Evolutionary conservation across 331 rosid genomes (phyloP).

Genomic region (Spiraea crenata): DNA sequence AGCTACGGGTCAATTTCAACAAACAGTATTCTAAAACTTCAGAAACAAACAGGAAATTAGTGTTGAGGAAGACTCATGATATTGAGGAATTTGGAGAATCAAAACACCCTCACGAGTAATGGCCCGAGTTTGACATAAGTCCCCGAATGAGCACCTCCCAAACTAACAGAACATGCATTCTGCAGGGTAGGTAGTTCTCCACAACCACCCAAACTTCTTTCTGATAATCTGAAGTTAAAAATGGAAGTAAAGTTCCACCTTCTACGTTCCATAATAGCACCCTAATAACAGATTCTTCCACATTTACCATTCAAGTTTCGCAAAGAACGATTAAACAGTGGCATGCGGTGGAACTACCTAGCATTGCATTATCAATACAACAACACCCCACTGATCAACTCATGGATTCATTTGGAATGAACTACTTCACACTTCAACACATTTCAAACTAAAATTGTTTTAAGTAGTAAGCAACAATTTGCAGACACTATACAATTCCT

Average conservation of each 20-base stretch:
- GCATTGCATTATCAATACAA: background rate
- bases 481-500: background rate
- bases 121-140: background rate
- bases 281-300: background rate
- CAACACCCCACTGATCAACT: background rate
- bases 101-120: background rate
- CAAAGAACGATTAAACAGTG: background rate
- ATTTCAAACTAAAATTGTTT: too few relatives aligned
- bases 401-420: background rate
- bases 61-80: background rate
- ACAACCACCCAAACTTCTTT: background rate
- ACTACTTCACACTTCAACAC: background rate
- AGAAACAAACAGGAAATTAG: background rate
- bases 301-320: background rate
- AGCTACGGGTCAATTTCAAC: conserved; percentile 7
- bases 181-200: background rate
- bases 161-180: background rate
- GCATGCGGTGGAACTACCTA: background rate
- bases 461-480: too few relatives aligned
- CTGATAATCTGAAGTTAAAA: background rate
- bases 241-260: background rate
- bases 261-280: background rate
- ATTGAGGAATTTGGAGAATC: background rate
- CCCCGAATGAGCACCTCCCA: background rate
- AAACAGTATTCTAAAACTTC: background rate